Evolutionary conservation across 495 filamentous ascomycete genomes (phyloP), one percentile per base, ranked within the genome.

Genomic region (Aspergillus avenaceus): DNA sequence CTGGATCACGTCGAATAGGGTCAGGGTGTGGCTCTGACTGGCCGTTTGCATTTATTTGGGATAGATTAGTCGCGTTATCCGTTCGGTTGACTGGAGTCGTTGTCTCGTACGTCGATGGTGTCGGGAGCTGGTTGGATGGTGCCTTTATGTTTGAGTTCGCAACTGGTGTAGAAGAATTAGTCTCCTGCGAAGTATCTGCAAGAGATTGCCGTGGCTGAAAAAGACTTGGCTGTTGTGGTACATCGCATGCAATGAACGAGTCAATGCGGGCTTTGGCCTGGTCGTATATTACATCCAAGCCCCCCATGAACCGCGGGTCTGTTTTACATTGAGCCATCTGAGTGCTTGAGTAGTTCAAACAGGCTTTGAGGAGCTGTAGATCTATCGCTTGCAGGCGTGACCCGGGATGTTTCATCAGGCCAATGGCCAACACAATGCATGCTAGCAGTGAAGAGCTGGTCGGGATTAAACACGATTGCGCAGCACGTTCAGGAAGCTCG

Each of bases 391-490:
- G 29, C 1, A 56, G 41, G 7, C 41, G 19, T 7, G 49, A 49
- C 0, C 19, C 41, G 0, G 45, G 45, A 41, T 52, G 44, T 23
- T 57, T 57, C 49, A 57, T 50, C 16, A 57, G 45, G 29, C 41
- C 46, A 0, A 57, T 57, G 0, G 49, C 54, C 5, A 57, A 19
- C 5, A 47, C 54, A 25, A 57, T 57, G 21, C 49, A 53, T 0
- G 54, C 49, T 14, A 56, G 21, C 3, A 48, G 8, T 13, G 44
- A 23, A 1, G 49, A 22, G 0, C 44, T 45, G 13, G 45, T 45
- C 2, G 49, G 44, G 2, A 56, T 52, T 5, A 56, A 29, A 3
- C 38, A 24, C 18, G 44, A 49, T 13, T 51, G 44, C 0, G 45
- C 21, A 5, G 24, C 40, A 0, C 32, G 22, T n/a, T 52, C 54